Conservation (phyloP, 768 basidiomycete species). For the Lyophyllum atratum region DNA sequence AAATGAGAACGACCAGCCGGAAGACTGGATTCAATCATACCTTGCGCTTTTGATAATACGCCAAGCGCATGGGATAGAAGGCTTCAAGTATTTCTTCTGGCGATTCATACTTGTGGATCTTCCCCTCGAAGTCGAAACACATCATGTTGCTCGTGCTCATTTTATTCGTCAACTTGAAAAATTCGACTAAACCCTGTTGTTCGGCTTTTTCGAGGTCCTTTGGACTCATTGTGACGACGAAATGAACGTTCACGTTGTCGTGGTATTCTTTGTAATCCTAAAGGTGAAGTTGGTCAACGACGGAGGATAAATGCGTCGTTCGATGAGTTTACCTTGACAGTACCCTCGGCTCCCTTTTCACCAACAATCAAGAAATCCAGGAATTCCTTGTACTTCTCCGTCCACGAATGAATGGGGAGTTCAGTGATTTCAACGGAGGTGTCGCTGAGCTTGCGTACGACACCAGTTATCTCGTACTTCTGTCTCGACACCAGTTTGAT, state of each 20-base stretch:
- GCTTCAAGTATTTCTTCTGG: slow-evolving; percentile 93
- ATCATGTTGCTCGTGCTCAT: slow-evolving; percentile 97
- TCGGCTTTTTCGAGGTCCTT: slow-evolving; percentile 87
- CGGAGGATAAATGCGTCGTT: not conserved
- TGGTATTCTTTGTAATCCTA: slow-evolving; percentile 99
- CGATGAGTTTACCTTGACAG: slow-evolving; percentile 65
- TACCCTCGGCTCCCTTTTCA: slow-evolving; percentile 73
- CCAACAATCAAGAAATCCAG: slow-evolving; percentile 82
- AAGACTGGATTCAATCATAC: slow-evolving; percentile 39
- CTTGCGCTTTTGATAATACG: slow-evolving; percentile 96
- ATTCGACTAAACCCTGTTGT: slow-evolving; percentile 84
- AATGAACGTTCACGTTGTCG: slow-evolving; percentile 89
- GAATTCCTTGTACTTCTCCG: slow-evolving; percentile 87
- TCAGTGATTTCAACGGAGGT: slow-evolving; percentile 95
- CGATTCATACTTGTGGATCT: slow-evolving; percentile 89
- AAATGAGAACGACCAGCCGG: not conserved
- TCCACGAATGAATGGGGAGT: slow-evolving; percentile 95
- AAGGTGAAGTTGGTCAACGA: not conserved
- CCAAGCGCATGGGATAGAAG: slow-evolving; percentile 86
- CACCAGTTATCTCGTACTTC: slow-evolving; percentile 82
- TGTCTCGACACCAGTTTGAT: slow-evolving; percentile 81
- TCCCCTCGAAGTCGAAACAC: slow-evolving; percentile 94
- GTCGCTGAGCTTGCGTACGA: slow-evolving; percentile 74
- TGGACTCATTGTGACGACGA: slow-evolving; percentile 77
- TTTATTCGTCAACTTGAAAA: slow-evolving; percentile 86